These are phyloP conservation scores for Aphanomyces stellatus DNA, from an alignment of 352 stramenopile genomes.

Conservation along the genomic window DNA sequence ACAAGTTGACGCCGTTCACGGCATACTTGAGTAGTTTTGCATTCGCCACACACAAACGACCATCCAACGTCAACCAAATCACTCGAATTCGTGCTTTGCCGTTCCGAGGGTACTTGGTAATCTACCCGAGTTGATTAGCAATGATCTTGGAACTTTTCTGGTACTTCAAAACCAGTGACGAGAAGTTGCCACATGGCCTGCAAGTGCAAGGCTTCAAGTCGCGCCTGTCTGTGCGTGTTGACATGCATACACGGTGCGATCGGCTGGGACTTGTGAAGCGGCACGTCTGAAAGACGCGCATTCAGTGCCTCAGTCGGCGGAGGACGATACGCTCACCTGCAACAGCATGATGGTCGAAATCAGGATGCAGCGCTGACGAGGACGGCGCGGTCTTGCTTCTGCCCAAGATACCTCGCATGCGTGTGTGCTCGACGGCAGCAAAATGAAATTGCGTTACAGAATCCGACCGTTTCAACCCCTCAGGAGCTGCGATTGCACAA, in stretches of 20 bases:
- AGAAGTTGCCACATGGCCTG: conserved; percentile 47
- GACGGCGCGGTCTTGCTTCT: not conserved
- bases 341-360: too few relatives aligned
- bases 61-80: conserved; percentile 39
- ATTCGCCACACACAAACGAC: conserved; percentile 32
- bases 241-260: too few relatives aligned
- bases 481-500: too few relatives aligned
- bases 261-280: too few relatives aligned
- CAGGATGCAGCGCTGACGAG: not conserved
- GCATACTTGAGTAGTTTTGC: conserved; percentile 35
- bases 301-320: too few relatives aligned
- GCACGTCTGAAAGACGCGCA: not conserved
- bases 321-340: too few relatives aligned
- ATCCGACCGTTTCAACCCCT: too few relatives aligned
- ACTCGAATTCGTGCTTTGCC: conserved; percentile 38
- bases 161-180: conserved; percentile 40
- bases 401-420: not conserved
- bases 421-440: too few relatives aligned
- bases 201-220: conserved; percentile 24
- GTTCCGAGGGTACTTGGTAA: conserved; percentile 36
- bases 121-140: not conserved
- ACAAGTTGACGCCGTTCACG: conserved; percentile 32
- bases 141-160: not conserved
- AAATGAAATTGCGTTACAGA: too few relatives aligned
- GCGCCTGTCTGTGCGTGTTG: not conserved